Evolutionary conservation across 23 red algal species (phyloP), one percentile per base, ranked within the genome.

Genomic region (Gracilaria domingensis): DNA sequence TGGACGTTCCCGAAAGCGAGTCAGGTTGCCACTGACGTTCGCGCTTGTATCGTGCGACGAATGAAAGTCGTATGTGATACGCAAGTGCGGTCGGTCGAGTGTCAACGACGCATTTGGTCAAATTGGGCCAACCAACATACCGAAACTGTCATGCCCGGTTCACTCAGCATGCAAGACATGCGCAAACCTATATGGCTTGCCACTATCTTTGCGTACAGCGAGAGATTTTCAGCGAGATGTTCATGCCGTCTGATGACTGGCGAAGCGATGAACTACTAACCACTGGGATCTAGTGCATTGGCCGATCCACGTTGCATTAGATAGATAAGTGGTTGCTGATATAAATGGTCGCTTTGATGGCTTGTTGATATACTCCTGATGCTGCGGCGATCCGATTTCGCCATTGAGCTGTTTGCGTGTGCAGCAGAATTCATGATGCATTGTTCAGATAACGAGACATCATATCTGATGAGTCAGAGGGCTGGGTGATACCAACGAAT

Each of bases 161-260:
- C 73, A 99, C 97, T 55, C 97, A 99, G 79, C 45, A n/a, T 99
- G 81, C 97, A 99, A n/a, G n/a, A 55, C 97, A 99, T 83, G 97
- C 97, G n/a, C 97, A 99, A n/a, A 80, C 97, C 97, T 14, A 88
- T 99, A 1, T 91, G 96, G 47, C 78, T 99, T 34, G 97, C 91
- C 97, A 99, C 74, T 88, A 95, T 56, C 80, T 99, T 38, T 64
- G 97, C 97, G 18, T 99, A 99, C 70, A 77, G 75, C 36, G 97
- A 99, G 69, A 99, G 96, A 94, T 78, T n/a, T 99, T 14, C 84
- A 96, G 55, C 79, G 97, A n/a, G 97, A 99, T 56, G 74, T 81
- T n/a, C 13, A 28, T 50, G 17, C 76, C 94, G 17, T 56, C 96
- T 24, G 51, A 61, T 9, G 94, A 99, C 74, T 94, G 90, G 59